These are phyloP conservation scores for Erysimum pusillum DNA, from an alignment of 441 rosid species.

Conservation along the genomic window DNA sequence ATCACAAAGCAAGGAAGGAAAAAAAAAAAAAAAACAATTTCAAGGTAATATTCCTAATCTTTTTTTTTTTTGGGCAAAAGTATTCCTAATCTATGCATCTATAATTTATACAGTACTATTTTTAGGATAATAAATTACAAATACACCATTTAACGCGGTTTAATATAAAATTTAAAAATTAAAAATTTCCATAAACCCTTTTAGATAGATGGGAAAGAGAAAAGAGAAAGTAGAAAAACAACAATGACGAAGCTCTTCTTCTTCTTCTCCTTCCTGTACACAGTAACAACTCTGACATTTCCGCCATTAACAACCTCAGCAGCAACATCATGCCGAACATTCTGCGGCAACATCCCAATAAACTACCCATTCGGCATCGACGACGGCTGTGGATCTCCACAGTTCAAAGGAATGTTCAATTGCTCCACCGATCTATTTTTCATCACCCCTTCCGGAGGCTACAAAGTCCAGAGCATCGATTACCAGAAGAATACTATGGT, in stretches of 20 bases:
- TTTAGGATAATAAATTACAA: neutral
- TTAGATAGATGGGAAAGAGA: neutral
- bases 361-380: conserved; percentile 83
- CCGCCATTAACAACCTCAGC: conserved; percentile 37
- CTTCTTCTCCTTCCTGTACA: conserved; percentile 40
- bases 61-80: too few species aligned
- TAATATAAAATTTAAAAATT: neutral
- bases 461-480: conserved; percentile 84
- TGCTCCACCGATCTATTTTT: conserved; percentile 77
- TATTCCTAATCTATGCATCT: neutral
- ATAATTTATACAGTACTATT: neutral
- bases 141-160: neutral
- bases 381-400: conserved; percentile 89
- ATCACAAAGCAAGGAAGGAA: neutral
- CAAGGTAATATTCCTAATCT: neutral
- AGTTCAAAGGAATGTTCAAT: conserved; percentile 73
- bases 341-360: conserved; percentile 69
- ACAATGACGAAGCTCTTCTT: conserved; percentile 40
- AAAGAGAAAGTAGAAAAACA: neutral
- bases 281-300: conserved; percentile 30
- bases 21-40: neutral
- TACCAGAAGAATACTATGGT: conserved; percentile 64
- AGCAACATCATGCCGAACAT: conserved; percentile 59
- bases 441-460: conserved; percentile 76
- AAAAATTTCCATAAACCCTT: neutral